Base-by-base conservation (phyloP, 1,284 basidiomycete species). In the Abortiporus biennis region DNA sequence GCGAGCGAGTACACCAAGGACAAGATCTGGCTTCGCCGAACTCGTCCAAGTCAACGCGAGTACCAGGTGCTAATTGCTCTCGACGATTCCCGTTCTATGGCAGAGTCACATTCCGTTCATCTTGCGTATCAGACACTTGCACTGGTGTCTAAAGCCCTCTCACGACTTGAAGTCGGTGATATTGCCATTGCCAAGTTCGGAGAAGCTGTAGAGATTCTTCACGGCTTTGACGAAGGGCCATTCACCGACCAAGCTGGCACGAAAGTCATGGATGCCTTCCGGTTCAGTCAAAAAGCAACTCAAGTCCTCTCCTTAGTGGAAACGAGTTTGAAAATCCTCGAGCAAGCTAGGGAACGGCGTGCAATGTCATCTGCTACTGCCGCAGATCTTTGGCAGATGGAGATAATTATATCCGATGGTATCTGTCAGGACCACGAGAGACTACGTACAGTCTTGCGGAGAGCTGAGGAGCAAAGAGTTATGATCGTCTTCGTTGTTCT, bases 1-100 rank as follows among this genome's bases (percentile, higher is more conserved):
- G 96, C 96, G 6, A 92, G 88, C 62, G 96, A 99, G 67, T 99
- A 93, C 69, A 97, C 94, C 44, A 99, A 99, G 65, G 96, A 99
- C 74, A 96, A 96, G 69, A 99, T 99, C 55, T 99, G 96, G 96
- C 72, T 99, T 24, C 83, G 96, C 21, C 79, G 96, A 22, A 97
- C 94, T 3, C 84, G 90, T 46, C 95, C 96, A 1, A 92, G 88
- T 55, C 82, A 91, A 56, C 80, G 96, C 40, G 94, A 98, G 61
- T 99, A 99, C 63, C 96, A 99, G 58, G 85, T 99, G 2, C 76
- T 99, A 35, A 76, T 99, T 40, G 87, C 92, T 4, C 80, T 99
- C 40, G 96, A 99, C 59, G 96, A 99, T 68, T 96, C 92, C 15
- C 82, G 85, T 33, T 96, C 92, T 27, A 99, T 99, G 96, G 85